A percentile compares a stretch with the other conserved stretches of the same genome.
Conservation (phyloP, 306 rosid genomes). For the Lathyrus oleraceus region DNA sequence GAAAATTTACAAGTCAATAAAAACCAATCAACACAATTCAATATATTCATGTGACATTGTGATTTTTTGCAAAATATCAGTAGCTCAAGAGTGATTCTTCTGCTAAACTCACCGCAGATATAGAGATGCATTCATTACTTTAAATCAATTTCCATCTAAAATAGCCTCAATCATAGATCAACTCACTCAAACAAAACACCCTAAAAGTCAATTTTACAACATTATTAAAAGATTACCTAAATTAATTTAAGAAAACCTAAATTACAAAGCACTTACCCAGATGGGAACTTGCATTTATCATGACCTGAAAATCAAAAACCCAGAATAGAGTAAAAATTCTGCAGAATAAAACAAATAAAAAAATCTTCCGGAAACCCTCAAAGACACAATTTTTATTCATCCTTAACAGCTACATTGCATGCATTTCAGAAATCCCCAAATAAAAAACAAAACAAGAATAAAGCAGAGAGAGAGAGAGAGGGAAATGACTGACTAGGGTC, state of each 20-base stretch:
- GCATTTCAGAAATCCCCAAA: neutral
- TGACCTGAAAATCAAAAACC: constrained; percentile 61
- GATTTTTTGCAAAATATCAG: neutral
- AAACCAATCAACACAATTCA: neutral
- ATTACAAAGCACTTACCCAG: constrained; percentile 57
- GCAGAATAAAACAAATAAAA: neutral
- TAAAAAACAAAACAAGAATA: neutral
- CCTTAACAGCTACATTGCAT: neutral
- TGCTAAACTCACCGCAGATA: neutral
- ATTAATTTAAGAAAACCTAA: neutral
- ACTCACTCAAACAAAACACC: neutral
- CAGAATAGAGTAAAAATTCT: constrained; percentile 12
- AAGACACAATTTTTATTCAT: neutral
- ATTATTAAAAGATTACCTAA: neutral
- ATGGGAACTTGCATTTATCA: constrained; percentile 71
- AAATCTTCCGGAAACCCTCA: neutral
- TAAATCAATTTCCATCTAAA: neutral
- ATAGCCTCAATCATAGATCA: neutral
- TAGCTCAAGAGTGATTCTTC: neutral
- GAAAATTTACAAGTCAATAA: neutral
- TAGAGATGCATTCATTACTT: neutral
- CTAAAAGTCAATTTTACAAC: constrained; percentile 3
- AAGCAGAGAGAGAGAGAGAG: neutral
- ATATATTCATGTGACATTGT: neutral
- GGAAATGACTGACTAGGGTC: constrained; percentile 70